Evolutionary conservation across 169 alveolate genomes (phyloP).

Genomic region (Cryptosporidium sp.): DNA sequence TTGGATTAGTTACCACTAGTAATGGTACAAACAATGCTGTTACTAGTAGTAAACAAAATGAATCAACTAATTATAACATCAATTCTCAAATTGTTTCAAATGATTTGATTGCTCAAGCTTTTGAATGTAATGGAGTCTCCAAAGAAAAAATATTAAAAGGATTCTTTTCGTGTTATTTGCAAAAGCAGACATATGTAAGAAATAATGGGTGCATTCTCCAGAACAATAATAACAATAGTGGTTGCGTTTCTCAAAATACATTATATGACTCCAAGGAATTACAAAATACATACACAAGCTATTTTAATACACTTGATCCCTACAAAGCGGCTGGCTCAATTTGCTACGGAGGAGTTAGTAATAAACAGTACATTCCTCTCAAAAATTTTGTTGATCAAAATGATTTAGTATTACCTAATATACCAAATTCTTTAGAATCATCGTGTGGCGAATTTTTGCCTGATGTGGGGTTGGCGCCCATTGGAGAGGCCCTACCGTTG

Average conservation of each 20-base stretch:
- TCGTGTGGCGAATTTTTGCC: constrained; percentile 10
- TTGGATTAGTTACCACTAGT: not conserved
- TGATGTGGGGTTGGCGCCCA: constrained; percentile 6
- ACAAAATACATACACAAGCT: not conserved
- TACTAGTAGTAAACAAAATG: not conserved
- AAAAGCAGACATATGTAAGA: not conserved
- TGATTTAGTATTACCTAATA: not conserved
- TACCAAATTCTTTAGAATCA: not conserved
- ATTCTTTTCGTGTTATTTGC: constrained; percentile 57
- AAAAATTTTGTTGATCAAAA: not conserved
- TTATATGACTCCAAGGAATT: not conserved
- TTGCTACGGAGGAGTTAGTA: not conserved
- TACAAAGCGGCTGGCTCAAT: not conserved
- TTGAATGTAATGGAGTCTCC: constrained; percentile 42
- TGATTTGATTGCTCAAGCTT: constrained; percentile 49
- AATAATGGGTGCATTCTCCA: constrained; percentile 1
- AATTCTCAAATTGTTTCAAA: constrained; percentile 12
- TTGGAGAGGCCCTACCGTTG: not conserved
- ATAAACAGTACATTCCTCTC: not conserved
- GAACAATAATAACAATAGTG: not conserved
- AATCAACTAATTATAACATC: not conserved
- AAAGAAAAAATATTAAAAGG: constrained; percentile 53
- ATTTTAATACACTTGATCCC: not conserved
- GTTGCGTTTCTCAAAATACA: not conserved
- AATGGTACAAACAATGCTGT: not conserved